These are phyloP conservation scores for Eucalyptus marginata DNA, from an alignment of 345 rosid genomes.

Conservation along the genomic window DNA sequence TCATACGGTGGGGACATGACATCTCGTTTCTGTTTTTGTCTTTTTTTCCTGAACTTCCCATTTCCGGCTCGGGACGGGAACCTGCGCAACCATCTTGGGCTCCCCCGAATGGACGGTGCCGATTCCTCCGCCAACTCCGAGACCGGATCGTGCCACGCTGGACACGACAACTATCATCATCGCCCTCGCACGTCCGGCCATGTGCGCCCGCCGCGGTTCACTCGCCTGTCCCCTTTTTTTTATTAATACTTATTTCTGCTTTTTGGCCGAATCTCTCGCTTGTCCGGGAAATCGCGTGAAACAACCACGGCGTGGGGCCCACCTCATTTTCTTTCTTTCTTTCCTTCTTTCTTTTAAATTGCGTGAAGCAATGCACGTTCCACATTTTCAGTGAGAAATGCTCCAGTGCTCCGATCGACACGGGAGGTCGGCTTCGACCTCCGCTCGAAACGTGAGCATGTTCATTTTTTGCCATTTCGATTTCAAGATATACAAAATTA, in stretches of 20 bases:
- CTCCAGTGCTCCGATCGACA: neutral
- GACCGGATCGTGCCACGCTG: neutral
- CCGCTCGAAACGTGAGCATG: neutral
- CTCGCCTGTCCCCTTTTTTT: neutral
- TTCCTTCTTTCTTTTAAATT: neutral
- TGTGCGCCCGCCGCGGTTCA: neutral
- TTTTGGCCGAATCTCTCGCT: neutral
- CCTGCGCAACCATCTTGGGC: neutral
- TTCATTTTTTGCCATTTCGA: neutral
- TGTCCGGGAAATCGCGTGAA: neutral
- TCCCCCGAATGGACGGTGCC: neutral
- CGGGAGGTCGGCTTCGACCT: neutral
- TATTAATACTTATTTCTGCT: neutral
- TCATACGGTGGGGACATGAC: neutral
- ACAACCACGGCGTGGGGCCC: neutral
- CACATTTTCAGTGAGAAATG: neutral
- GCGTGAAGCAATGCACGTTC: neutral
- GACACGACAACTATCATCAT: neutral
- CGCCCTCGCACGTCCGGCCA: neutral
- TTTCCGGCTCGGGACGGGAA: neutral
- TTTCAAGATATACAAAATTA: neutral
- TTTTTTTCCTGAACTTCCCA: neutral
- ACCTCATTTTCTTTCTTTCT: neutral
- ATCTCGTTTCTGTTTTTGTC: neutral
- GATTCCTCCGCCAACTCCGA: neutral